Percentiles rank a stretch among this genome's conserved stretches.
Conservation (phyloP, 352 stramenopile species). For the Globisporangium radiosum region DNA sequence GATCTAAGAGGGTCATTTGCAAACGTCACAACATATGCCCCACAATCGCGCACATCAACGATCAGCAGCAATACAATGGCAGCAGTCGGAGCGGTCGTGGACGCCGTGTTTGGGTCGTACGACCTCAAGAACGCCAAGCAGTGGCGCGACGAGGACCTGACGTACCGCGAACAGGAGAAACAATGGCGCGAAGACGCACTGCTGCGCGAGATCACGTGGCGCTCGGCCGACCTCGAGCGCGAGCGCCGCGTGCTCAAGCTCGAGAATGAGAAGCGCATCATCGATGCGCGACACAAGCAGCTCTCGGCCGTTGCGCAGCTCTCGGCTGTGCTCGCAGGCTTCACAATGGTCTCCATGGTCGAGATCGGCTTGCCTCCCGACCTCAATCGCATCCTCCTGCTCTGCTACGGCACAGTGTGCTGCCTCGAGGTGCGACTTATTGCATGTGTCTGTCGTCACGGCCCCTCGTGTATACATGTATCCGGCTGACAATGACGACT, state of each 20-base stretch:
- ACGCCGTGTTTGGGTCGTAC: slow-evolving; percentile 79
- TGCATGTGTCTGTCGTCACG: no score
- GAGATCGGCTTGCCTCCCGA: slow-evolving; percentile 48
- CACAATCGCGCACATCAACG: no score
- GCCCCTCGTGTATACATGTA: no score
- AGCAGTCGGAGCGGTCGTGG: slow-evolving; percentile 53
- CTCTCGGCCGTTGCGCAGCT: slow-evolving; percentile 56
- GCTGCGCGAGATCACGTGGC: slow-evolving; percentile 55
- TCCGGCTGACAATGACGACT: no score
- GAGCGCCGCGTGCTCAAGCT: slow-evolving; percentile 68
- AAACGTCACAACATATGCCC: no score
- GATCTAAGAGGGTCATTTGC: neutral
- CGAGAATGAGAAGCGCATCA: slow-evolving; percentile 70
- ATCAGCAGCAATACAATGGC: slow-evolving; percentile 19
- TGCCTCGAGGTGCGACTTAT: slow-evolving; percentile 38
- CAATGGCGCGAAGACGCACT: slow-evolving; percentile 78
- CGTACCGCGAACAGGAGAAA: slow-evolving; percentile 69
- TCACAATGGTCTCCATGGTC: slow-evolving; percentile 70
- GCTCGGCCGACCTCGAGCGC: slow-evolving; percentile 60
- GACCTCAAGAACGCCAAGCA: slow-evolving; percentile 82
- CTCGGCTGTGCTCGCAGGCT: slow-evolving; percentile 57
- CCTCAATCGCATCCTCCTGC: slow-evolving; percentile 40
- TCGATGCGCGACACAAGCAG: slow-evolving; percentile 64
- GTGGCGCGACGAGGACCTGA: slow-evolving; percentile 74
- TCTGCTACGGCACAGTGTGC: slow-evolving; percentile 52